Evolutionary conservation across 768 basidiomycete genomes (phyloP).

Genomic region (Hericium coralloides): DNA sequence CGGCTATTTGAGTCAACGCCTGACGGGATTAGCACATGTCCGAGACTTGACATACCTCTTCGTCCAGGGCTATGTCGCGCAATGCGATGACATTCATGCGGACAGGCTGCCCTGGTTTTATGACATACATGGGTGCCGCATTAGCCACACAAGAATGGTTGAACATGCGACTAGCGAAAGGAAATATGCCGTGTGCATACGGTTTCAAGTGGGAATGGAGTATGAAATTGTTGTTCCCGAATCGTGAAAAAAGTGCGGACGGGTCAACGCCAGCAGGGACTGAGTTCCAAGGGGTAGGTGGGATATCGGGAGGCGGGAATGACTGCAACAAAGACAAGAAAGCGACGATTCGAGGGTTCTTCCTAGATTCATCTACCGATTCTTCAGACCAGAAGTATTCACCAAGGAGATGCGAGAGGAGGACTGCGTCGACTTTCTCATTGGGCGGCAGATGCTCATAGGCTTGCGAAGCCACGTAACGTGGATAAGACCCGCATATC

Average conservation of each 20-base stretch:
- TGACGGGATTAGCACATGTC: too few species aligned
- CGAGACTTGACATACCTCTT: slow-evolving; percentile 44
- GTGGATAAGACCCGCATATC: slow-evolving; percentile 53
- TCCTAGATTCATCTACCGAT: not conserved
- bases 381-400: slow-evolving; percentile 21
- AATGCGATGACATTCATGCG: slow-evolving; percentile 61
- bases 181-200: slow-evolving; percentile 69
- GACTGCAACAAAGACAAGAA: slow-evolving; percentile 18
- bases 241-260: slow-evolving; percentile 42
- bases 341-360: not conserved
- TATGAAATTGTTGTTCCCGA: slow-evolving; percentile 77
- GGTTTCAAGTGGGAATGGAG: slow-evolving; percentile 65
- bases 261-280: slow-evolving; percentile 3
- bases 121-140: slow-evolving; percentile 51
- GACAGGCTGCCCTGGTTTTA: slow-evolving; percentile 29
- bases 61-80: slow-evolving; percentile 41
- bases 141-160: slow-evolving; percentile 80
- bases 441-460: slow-evolving; percentile 44
- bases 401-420: slow-evolving; percentile 56
- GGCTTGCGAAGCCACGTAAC: slow-evolving; percentile 33
- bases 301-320: slow-evolving; percentile 19
- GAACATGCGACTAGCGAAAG: slow-evolving; percentile 68
- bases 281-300: slow-evolving; percentile 18
- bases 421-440: slow-evolving; percentile 49
- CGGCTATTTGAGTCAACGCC: too few species aligned